These are phyloP conservation scores for Corrigiola litoralis DNA, from an alignment of 179 eudicot species.

Conservation along the genomic window DNA sequence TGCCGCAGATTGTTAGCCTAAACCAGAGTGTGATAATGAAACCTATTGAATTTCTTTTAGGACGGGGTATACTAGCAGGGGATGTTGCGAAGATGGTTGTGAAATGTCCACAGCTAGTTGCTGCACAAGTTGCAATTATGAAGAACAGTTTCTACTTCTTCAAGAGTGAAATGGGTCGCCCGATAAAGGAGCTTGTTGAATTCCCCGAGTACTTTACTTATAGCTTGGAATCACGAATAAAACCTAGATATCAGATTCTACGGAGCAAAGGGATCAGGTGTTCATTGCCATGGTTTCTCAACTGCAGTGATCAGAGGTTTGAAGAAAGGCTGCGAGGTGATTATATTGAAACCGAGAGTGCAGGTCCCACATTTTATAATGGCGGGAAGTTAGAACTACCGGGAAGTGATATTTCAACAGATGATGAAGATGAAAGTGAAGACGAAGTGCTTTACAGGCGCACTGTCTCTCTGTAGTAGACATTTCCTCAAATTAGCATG, in stretches of 20 bases:
- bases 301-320: constrained; percentile 87
- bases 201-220: constrained; percentile 95
- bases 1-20: constrained; percentile 91
- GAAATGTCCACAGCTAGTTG: constrained; percentile 80
- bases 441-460: constrained; percentile 84
- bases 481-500: constrained; percentile 8
- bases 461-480: constrained; percentile 64
- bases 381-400: constrained; percentile 90
- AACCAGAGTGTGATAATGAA: constrained; percentile 77
- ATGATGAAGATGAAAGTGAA: constrained; percentile 86
- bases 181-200: constrained; percentile 81
- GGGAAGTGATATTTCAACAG: constrained; percentile 46
- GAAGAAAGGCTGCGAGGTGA: constrained; percentile 72
- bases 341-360: constrained; percentile 55
- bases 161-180: constrained; percentile 91
- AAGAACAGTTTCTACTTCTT: constrained; percentile 87
- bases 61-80: constrained; percentile 40
- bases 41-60: constrained; percentile 67
- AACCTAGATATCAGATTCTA: constrained; percentile 68
- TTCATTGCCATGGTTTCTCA: constrained; percentile 77
- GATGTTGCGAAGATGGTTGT: constrained; percentile 85
- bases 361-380: constrained; percentile 68
- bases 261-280: constrained; percentile 66
- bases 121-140: constrained; percentile 65
- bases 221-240: constrained; percentile 86